Conservation (phyloP, 164 flowering plant species). For the Tetrastigma voinierianum region DNA sequence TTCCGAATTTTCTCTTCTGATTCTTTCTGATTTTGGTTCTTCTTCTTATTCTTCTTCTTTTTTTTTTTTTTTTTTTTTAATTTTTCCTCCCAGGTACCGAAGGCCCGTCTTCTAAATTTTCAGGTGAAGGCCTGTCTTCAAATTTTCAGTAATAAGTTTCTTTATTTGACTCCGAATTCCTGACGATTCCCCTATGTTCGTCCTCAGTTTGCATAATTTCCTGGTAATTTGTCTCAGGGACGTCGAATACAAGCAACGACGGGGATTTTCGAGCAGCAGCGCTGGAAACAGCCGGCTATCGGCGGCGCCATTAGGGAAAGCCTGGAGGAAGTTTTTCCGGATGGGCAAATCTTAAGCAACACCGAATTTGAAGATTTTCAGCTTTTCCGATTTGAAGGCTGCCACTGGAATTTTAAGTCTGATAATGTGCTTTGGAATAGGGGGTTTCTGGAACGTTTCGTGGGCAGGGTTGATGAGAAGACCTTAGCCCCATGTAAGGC, state of each 20-base stretch:
- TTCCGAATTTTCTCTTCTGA: neutral
- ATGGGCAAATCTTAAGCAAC: slow-evolving; percentile 46
- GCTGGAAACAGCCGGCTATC: slow-evolving; percentile 24
- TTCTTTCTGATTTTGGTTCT: neutral
- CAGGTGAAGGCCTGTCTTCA: too few species aligned
- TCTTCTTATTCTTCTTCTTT: neutral
- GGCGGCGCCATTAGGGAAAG: slow-evolving; percentile 23
- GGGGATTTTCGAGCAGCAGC: slow-evolving; percentile 17
- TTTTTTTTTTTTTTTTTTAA: neutral
- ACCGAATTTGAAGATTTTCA: slow-evolving; percentile 52
- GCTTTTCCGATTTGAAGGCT: slow-evolving; percentile 47
- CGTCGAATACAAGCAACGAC: slow-evolving; percentile 19
- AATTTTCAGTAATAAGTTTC: too few species aligned
- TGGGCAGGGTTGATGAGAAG: slow-evolving; percentile 69
- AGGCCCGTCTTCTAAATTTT: neutral
- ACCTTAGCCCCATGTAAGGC: slow-evolving; percentile 40
- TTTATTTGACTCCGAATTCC: neutral
- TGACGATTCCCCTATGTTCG: too few species aligned
- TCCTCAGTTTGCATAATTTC: neutral
- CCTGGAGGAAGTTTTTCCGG: slow-evolving; percentile 23
- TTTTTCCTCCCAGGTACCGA: neutral
- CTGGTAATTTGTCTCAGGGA: neutral
- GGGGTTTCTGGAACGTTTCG: slow-evolving; percentile 77
- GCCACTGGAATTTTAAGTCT: slow-evolving; percentile 58
- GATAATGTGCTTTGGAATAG: slow-evolving; percentile 64